Conservation (phyloP, 495 filamentous ascomycete species). For the Aspergillus saccharolyticus region DNA sequence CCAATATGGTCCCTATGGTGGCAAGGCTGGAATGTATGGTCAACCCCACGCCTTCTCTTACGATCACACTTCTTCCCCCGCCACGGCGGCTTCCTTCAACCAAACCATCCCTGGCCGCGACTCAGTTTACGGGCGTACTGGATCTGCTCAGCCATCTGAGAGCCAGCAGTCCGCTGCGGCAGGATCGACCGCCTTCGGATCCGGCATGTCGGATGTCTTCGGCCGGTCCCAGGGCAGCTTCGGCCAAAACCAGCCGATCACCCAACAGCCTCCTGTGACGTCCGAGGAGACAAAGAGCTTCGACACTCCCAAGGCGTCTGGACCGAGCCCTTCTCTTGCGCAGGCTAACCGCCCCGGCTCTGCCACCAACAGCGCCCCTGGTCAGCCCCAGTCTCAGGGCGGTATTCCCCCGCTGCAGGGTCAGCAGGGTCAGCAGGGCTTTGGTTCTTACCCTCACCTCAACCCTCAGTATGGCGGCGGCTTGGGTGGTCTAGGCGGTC, state of each 20-base stretch:
- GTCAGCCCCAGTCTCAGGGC: slow-evolving; percentile 51
- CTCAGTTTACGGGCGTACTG: slow-evolving; percentile 72
- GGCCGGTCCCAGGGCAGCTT: slow-evolving; percentile 64
- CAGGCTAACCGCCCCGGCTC: slow-evolving; percentile 79
- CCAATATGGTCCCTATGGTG: slow-evolving; percentile 66
- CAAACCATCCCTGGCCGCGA: slow-evolving; percentile 62
- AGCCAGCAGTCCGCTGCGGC: slow-evolving; percentile 57
- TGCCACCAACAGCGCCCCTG: slow-evolving; percentile 67
- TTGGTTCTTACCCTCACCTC: slow-evolving; percentile 72
- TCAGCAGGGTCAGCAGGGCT: slow-evolving; percentile 59
- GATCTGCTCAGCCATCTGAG: slow-evolving; percentile 66
- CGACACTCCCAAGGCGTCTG: slow-evolving; percentile 66
- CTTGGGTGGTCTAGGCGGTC: slow-evolving; percentile 64
- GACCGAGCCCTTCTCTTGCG: slow-evolving; percentile 78
- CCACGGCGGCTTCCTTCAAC: slow-evolving; percentile 63
- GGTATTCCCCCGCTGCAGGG: slow-evolving; percentile 74
- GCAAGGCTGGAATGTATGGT: slow-evolving; percentile 75
- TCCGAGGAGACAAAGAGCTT: slow-evolving; percentile 73
- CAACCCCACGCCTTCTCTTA: slow-evolving; percentile 79
- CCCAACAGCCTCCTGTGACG: slow-evolving; percentile 57
- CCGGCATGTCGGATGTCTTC: slow-evolving; percentile 73
- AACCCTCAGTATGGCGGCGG: slow-evolving; percentile 66
- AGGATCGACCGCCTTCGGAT: slow-evolving; percentile 57
- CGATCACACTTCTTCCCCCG: slow-evolving; percentile 74
- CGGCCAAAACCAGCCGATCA: slow-evolving; percentile 61